Conservation (phyloP, 2,329 filamentous ascomycete species). For the Neopestalotiopsis clavispora region DNA sequence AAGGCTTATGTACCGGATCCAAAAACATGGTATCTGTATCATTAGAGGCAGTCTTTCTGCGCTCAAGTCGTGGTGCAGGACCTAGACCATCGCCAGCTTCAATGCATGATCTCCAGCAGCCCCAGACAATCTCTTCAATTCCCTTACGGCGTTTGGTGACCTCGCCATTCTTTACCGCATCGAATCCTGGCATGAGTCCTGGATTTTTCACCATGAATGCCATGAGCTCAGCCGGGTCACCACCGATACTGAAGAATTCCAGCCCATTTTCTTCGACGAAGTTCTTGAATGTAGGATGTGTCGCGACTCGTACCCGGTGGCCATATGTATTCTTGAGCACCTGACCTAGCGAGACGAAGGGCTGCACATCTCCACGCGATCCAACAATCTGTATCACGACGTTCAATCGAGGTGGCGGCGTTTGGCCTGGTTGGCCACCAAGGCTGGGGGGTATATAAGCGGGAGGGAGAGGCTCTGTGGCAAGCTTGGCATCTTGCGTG, state of each 20-base stretch:
- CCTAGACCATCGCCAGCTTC: conserved; percentile 67
- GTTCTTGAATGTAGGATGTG: conserved; percentile 57
- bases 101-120: conserved; percentile 77
- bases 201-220: conserved; percentile 79
- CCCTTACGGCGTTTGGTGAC: conserved; percentile 69
- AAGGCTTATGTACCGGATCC: conserved; percentile 30
- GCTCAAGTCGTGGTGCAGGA: conserved; percentile 47
- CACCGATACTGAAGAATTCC: conserved; percentile 63
- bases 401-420: conserved; percentile 45
- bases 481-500: conserved; percentile 46
- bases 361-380: conserved; percentile 60
- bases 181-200: conserved; percentile 73
- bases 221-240: conserved; percentile 56
- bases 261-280: conserved; percentile 58
- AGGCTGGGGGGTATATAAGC: conserved; percentile 77
- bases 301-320: conserved; percentile 62
- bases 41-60: conserved; percentile 24
- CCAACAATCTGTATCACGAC: conserved; percentile 62
- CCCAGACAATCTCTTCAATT: conserved; percentile 71
- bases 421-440: conserved; percentile 62
- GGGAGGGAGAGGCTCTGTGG: conserved; percentile 57
- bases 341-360: conserved; percentile 61
- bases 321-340: conserved; percentile 51
- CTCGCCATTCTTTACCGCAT: conserved; percentile 69
- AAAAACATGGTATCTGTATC: conserved; percentile 22